A percentile compares a stretch with the other conserved stretches of the same genome.
These are phyloP conservation scores for Clarkia xantiana DNA, from an alignment of 345 rosid species.

Conservation along the genomic window DNA sequence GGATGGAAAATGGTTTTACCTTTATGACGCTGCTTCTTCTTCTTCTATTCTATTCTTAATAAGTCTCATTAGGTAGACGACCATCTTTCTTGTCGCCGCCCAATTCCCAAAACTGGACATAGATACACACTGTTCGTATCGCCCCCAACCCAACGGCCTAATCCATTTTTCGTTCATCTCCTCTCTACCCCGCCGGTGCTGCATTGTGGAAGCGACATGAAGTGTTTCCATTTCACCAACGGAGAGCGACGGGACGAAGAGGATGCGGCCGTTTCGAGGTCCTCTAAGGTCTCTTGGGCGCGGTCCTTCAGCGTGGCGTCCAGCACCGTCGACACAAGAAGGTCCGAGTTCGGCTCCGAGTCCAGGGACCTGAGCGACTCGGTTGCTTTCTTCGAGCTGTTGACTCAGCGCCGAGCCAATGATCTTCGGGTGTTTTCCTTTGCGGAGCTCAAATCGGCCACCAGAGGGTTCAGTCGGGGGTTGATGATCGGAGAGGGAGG, in stretches of 20 bases:
- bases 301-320: slow-evolving; percentile 88
- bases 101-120: too few relatives aligned
- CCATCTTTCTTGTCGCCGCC: too few relatives aligned
- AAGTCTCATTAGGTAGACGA: too few relatives aligned
- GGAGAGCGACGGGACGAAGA: slow-evolving; percentile 40
- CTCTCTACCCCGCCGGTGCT: not conserved
- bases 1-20: too few relatives aligned
- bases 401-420: slow-evolving; percentile 56
- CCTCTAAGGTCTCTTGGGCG: slow-evolving; percentile 73
- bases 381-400: slow-evolving; percentile 30
- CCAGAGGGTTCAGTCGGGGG: slow-evolving; percentile 60
- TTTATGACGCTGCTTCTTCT: too few relatives aligned
- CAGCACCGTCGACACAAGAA: slow-evolving; percentile 49
- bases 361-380: slow-evolving; percentile 57
- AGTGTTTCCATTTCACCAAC: slow-evolving; percentile 88
- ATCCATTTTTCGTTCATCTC: not conserved
- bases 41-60: too few relatives aligned
- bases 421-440: slow-evolving; percentile 65
- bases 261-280: slow-evolving; percentile 26
- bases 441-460: slow-evolving; percentile 68
- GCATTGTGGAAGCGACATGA: slow-evolving; percentile 25
- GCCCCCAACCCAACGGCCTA: not conserved
- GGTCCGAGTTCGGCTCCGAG: slow-evolving; percentile 79
- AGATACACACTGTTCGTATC: not conserved
- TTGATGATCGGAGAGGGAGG: slow-evolving; percentile 91